Base-by-base conservation (phyloP, 1,284 basidiomycete species). In the Neotropicomus parvogracilis region DNA sequence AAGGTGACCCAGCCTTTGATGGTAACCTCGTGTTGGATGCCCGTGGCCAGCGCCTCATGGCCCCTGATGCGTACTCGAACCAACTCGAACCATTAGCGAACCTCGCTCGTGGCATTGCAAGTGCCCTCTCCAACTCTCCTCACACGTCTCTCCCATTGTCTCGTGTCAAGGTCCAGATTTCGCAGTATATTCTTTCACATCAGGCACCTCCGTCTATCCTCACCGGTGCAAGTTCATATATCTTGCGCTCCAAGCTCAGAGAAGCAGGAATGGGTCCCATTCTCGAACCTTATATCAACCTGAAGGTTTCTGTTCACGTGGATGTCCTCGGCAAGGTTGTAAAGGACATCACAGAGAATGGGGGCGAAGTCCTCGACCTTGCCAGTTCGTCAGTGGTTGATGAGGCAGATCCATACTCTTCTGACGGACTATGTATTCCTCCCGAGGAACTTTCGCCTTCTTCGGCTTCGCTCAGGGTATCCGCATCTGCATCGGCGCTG, bases 291-390 rank as follows among this genome's bases (percentile, higher is more conserved):
- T 91, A 79, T 56, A 75, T 88, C 34, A 68, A 70, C 20, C 68
- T 90, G 49, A 85, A 80, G 56, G 74, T 88, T 44, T 77, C 77
- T 11, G 79, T 88, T 6, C 71, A 74, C 17, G 83, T 85, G 52
- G 80, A 82, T 48, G 72, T 72, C 39, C 70, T 91, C 6, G 88
- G 88, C 11, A 85, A 80, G 58, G 79, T 85, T 13, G 78, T 90
- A 42, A 88, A 83, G 60, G 86, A 91, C 56, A 68, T 91, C 8
- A 85, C 83, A 6, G 88, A 91, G 58, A 77, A 81, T 53, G 80
- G 80, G 2, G 88, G 84, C 14, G 86, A 90, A 60, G 71, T 91
- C 12, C 66, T 81, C 19, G 83, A 88, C 57, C 73, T 91, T 21
- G 75, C 72, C 3, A 64, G 66, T 31, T 55, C 63, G 8, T 62